A percentile compares a stretch with the other conserved stretches of the same genome.
Conservation (phyloP, 352 stramenopile genomes). For the Globisporangium rhizosaccharum region DNA sequence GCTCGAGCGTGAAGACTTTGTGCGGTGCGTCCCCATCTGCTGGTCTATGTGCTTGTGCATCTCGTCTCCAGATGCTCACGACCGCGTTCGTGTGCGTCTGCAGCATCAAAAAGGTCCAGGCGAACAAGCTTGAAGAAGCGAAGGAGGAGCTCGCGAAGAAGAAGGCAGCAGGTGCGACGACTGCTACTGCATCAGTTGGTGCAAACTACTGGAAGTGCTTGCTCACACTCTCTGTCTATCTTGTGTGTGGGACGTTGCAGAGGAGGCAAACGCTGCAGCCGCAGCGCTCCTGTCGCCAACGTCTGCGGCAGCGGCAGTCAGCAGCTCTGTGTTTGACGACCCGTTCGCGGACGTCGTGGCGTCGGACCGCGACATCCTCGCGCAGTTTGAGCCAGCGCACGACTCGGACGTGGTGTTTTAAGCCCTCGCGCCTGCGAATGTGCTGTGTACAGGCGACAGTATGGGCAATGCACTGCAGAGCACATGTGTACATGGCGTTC, state of each 20-base stretch:
- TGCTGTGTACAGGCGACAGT: neutral
- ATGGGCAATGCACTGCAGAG: neutral
- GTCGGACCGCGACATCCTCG: slow-evolving; percentile 77
- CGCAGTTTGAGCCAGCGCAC: slow-evolving; percentile 65
- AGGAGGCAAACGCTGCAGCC: slow-evolving; percentile 13
- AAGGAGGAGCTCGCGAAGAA: slow-evolving; percentile 57
- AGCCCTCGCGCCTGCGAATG: neutral
- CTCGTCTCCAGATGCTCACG: neutral
- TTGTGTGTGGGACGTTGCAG: neutral
- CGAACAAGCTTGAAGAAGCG: slow-evolving; percentile 93
- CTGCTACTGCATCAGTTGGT: neutral
- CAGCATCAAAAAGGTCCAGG: slow-evolving; percentile 98
- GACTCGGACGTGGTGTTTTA: slow-evolving; percentile 84
- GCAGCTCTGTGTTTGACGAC: slow-evolving; percentile 38
- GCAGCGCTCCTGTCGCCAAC: slow-evolving; percentile 11
- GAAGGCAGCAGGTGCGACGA: slow-evolving; percentile 36
- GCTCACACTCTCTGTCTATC: neutral
- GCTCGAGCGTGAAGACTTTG: slow-evolving; percentile 96
- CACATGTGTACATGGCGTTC: too few species aligned
- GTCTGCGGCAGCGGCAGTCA: slow-evolving; percentile 7
- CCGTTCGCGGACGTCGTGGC: slow-evolving; percentile 64
- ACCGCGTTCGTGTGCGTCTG: slow-evolving; percentile 2
- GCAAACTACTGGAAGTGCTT: neutral
- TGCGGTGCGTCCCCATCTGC: slow-evolving; percentile 35
- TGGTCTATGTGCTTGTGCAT: neutral